Conservation (phyloP, 2,329 filamentous ascomycete genomes). For the Sporothrix dimorphospora region DNA sequence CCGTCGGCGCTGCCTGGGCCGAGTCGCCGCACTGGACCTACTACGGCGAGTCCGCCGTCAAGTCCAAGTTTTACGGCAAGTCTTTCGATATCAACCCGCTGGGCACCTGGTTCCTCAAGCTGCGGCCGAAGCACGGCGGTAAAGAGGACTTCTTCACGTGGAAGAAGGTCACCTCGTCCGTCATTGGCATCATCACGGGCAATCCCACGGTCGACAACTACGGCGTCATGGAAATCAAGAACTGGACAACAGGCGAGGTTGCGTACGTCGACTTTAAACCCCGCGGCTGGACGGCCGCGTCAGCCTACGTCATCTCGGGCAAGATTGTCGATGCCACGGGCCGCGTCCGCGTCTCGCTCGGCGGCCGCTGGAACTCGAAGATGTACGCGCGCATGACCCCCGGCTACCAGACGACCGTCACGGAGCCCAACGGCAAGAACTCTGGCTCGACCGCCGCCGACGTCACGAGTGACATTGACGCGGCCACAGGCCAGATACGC, state of each 20-base stretch:
- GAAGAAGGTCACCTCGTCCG: constrained; percentile 97
- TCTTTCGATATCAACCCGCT: constrained; percentile 97
- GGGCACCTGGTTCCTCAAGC: constrained; percentile 92
- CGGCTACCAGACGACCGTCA: constrained; percentile 76
- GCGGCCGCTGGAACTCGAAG: constrained; percentile 96
- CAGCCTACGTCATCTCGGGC: constrained; percentile 84
- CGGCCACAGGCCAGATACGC: constrained; percentile 40
- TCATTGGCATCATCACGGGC: constrained; percentile 97
- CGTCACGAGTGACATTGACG: constrained; percentile 36
- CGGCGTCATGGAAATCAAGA: constrained; percentile 94
- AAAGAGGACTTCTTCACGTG: constrained; percentile 92
- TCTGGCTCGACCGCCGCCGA: constrained; percentile 9
- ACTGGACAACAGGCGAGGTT: constrained; percentile 93
- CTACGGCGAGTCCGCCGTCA: constrained; percentile 92
- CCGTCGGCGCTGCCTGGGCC: constrained; percentile 88
- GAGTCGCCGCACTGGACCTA: constrained; percentile 96
- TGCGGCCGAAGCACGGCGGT: constrained; percentile 73
- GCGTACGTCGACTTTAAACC: constrained; percentile 90
- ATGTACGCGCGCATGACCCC: constrained; percentile 92
- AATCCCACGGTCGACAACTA: constrained; percentile 98
- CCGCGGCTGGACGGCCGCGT: constrained; percentile 92
- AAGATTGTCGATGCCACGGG: constrained; percentile 80
- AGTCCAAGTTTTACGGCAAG: constrained; percentile 96
- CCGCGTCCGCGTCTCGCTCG: constrained; percentile 84
- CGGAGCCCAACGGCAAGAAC: constrained; percentile 18